Base-by-base conservation (phyloP, 371 early-diverging fungal genomes). In the Mucor indicus region DNA sequence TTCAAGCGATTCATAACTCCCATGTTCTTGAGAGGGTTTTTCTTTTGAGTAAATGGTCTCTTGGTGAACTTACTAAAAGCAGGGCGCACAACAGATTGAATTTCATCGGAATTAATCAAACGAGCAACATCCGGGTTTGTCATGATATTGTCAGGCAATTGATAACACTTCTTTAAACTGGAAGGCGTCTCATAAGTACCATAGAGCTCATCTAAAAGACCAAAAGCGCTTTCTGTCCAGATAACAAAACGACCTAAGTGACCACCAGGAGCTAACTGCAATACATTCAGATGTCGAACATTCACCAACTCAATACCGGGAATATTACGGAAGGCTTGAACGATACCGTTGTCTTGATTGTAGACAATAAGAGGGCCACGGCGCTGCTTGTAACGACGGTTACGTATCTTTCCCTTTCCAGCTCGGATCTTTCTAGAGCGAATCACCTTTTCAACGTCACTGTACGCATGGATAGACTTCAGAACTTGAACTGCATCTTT, bases 201-300 rank as follows among this genome's bases (percentile, higher is more conserved):
- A 77, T 89, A 99, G 69, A 99, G 80, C 62, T 85, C 79, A 80
- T 97, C 93, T 60, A 99, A 85, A 52, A 90, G 85, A 67, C 89
- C 88, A 72, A 99, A 93, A 55, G 99, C 99, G 49, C 83, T 72
- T 80, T 96, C 85, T 65, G 98, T 98, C 99, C 99, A 99, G 88
- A 99, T 93, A 78, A 98, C 81, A 81, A 99, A 97, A 75, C 99
- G 96, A 60, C 99, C 99, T 57, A 98, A 79, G 84, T 98, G 96
- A 72, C 99, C 99, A 83, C 99, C 99, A 52, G 99, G 99, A 59
- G 98, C 98, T 50, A 99, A 86, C 80, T 96, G 93, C 66, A 98
- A 86, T 69, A 99, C 80, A 91, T 98, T 96, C 53, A 99, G 83
- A 75, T 83, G 79, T 64, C 87, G 81, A 43, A 99, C 98, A 71